Conservation (phyloP, 2,329 filamentous ascomycete species). For the Aciculosporium take region DNA sequence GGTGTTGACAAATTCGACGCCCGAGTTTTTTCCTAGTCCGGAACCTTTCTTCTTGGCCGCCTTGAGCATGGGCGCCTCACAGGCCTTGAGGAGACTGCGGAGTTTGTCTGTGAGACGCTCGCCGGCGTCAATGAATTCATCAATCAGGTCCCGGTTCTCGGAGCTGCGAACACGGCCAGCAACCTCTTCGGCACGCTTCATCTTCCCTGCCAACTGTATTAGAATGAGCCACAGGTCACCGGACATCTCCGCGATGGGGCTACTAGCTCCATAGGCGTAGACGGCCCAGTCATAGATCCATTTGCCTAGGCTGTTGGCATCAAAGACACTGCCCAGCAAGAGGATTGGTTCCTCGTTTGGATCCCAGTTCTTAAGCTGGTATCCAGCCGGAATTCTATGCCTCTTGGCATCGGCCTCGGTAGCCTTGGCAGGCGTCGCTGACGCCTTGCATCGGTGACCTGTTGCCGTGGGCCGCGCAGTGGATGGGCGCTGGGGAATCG, state of each 20-base stretch:
- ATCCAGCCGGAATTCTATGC: conserved; percentile 73
- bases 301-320: conserved; percentile 92
- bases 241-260: conserved; percentile 77
- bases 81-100: conserved; percentile 73
- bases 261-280: conserved; percentile 68
- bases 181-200: conserved; percentile 77
- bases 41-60: conserved; percentile 59
- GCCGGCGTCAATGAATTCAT: conserved; percentile 82
- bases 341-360: conserved; percentile 87
- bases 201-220: conserved; percentile 85
- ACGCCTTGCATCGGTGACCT: conserved; percentile 15
- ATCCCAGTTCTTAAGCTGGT: conserved; percentile 97
- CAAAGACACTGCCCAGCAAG: conserved; percentile 87
- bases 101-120: conserved; percentile 78
- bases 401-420: conserved; percentile 45
- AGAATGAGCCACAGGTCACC: conserved; percentile 91
- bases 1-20: conserved; percentile 88
- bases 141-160: conserved; percentile 66
- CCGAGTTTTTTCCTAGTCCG: conserved; percentile 74
- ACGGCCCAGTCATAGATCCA: conserved; percentile 99
- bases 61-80: conserved; percentile 91
- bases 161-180: conserved; percentile 55
- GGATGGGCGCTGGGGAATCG: conserved; percentile 35
- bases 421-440: conserved; percentile 29
- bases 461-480: conserved; percentile 32